A percentile compares a stretch with the other conserved stretches of the same genome.
Conservation (phyloP, 768 basidiomycete species). For the Postia placenta region DNA sequence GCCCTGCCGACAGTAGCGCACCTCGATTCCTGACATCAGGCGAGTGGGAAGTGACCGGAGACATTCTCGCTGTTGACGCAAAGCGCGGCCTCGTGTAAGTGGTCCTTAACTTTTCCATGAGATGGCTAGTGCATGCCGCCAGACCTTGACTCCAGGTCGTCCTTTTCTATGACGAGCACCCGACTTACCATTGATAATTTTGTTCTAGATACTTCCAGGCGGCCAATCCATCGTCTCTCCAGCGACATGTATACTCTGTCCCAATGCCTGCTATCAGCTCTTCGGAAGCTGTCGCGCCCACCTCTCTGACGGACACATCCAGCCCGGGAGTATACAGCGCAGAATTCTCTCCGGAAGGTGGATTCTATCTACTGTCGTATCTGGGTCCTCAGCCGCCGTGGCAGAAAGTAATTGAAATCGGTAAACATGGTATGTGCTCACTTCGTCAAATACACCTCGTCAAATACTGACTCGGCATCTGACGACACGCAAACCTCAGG, state of each 20-base stretch:
- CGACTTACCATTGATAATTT: constrained; percentile 5
- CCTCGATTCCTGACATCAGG: constrained; percentile 86
- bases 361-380: constrained; percentile 80
- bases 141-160: neutral
- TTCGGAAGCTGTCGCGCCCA: constrained; percentile 14
- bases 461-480: neutral
- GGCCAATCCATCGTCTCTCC: constrained; percentile 73
- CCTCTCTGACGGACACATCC: constrained; percentile 44
- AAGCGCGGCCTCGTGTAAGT: constrained; percentile 61
- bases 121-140: neutral
- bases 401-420: constrained; percentile 70
- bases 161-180: neutral
- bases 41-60: constrained; percentile 81
- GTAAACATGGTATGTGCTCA: constrained; percentile 34
- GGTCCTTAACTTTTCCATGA: neutral
- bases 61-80: constrained; percentile 67
- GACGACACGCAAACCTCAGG: constrained; percentile 33
- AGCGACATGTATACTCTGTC: constrained; percentile 80
- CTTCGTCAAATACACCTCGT: neutral
- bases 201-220: constrained; percentile 79
- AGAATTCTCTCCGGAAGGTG: constrained; percentile 79
- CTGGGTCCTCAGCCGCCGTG: constrained; percentile 80
- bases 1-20: constrained; percentile 57
- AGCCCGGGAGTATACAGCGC: constrained; percentile 55
- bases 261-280: constrained; percentile 51